Percentiles rank a stretch among this genome's conserved stretches.
phyloP scores from a whole-genome alignment of 139 green algal species.

The Chlamydomonas urium region DNA sequence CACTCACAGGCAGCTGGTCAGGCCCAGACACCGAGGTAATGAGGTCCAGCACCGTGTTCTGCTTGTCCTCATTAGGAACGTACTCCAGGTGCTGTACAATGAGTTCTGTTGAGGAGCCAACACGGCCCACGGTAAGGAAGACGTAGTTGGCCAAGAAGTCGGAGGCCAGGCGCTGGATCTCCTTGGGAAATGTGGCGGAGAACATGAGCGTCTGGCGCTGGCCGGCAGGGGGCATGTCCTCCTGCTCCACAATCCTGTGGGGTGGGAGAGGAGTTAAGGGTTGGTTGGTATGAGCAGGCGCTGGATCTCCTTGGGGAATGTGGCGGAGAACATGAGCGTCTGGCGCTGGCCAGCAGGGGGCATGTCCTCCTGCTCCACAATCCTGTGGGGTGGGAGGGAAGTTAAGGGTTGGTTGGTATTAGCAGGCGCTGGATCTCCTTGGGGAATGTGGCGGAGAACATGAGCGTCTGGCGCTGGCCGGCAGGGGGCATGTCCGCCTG shows the following conservation, averaged over 20 bases:
- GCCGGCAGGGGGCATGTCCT: constrained; percentile 85
- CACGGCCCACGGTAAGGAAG: constrained; percentile 93
- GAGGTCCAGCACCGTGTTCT: constrained; percentile 90
- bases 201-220: constrained; percentile 95
- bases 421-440: constrained; percentile 86
- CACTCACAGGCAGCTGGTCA: background rate
- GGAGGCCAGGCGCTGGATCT: constrained; percentile 82
- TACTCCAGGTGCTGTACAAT: constrained; percentile 88
- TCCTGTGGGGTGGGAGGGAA: no score
- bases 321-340: constrained; percentile 95
- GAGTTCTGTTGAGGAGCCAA: constrained; percentile 94
- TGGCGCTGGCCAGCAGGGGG: constrained; percentile 77
- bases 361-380: constrained; percentile 88
- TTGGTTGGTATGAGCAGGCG: no score
- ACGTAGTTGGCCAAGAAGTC: constrained; percentile 98
- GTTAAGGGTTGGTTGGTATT: no score
- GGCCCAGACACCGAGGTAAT: constrained; percentile 62
- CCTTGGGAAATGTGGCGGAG: constrained; percentile 94
- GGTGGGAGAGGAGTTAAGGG: no score
- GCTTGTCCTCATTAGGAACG: constrained; percentile 77
- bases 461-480: constrained; percentile 89
- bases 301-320: constrained; percentile 92
- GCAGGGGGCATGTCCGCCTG: constrained; percentile 84
- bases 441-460: constrained; percentile 96
- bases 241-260: constrained; percentile 57